Conservation (phyloP, 148 eudicot species). For the Chenopodium berlandieri region DNA sequence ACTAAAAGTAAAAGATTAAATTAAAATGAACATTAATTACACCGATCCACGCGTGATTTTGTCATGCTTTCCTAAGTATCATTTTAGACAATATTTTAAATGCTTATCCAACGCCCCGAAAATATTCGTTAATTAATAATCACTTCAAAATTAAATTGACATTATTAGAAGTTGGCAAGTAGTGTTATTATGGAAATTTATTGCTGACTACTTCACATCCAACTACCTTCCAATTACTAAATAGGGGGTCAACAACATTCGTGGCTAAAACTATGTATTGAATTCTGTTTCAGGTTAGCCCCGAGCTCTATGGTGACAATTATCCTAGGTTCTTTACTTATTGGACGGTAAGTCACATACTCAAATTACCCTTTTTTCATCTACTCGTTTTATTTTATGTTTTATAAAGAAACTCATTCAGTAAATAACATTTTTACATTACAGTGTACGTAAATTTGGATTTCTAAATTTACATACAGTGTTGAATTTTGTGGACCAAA, state of each 20-base stretch:
- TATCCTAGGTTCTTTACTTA: conserved; percentile 96
- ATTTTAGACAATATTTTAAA: too few relatives aligned
- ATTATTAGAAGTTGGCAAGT: neutral
- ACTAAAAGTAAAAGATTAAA: too few relatives aligned
- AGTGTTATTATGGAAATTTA: conserved; percentile 16
- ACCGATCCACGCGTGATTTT: too few relatives aligned
- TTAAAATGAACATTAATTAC: too few relatives aligned
- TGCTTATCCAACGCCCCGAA: too few relatives aligned
- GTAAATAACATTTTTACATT: too few relatives aligned
- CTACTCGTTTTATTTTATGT: neutral
- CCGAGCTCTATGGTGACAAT: conserved; percentile 92
- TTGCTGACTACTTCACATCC: conserved; percentile 24
- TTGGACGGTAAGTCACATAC: conserved; percentile 69
- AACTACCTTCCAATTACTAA: conserved; percentile 14
- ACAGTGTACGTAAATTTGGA: too few relatives aligned
- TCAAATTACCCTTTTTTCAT: neutral
- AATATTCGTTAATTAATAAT: too few relatives aligned
- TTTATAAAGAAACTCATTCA: too few relatives aligned
- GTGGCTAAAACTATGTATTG: conserved; percentile 6
- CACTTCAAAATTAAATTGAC: neutral
- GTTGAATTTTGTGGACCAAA: neutral
- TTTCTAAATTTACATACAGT: neutral
- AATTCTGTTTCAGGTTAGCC: conserved; percentile 64
- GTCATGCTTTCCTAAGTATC: too few relatives aligned
- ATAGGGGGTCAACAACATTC: conserved; percentile 3